These are phyloP conservation scores for Millerago galiae DNA, from an alignment of 805 yeast genomes.

Conservation along the genomic window DNA sequence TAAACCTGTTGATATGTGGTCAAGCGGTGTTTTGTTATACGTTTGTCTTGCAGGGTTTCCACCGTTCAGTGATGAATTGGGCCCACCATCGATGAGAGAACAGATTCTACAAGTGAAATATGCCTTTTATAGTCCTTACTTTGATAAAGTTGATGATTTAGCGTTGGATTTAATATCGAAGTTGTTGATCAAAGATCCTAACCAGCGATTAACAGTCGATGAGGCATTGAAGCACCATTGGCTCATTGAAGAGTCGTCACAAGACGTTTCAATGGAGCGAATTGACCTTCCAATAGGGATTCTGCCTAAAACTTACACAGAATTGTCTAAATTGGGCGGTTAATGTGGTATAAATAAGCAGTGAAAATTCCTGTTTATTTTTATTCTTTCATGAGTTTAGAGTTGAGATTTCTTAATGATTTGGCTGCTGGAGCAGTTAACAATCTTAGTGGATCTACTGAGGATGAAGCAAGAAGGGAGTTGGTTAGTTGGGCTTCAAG, in stretches of 20 bases:
- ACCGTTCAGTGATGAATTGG: constrained; percentile 77
- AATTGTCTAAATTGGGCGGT: constrained; percentile 24
- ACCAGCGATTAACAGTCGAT: constrained; percentile 70
- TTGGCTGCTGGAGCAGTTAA: background rate
- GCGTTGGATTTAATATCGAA: constrained; percentile 61
- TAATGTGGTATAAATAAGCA: constrained; percentile 3
- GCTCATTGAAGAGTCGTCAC: constrained; percentile 35
- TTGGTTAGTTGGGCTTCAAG: constrained; percentile 43
- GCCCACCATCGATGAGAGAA: constrained; percentile 72
- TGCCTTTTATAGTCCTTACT: constrained; percentile 74
- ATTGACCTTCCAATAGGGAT: background rate
- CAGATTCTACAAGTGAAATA: constrained; percentile 62
- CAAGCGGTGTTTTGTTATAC: constrained; percentile 70
- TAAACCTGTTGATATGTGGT: constrained; percentile 76
- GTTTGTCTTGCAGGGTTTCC: constrained; percentile 83
- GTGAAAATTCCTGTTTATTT: background rate
- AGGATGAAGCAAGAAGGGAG: constrained; percentile 28
- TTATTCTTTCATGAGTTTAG: background rate
- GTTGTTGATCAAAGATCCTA: constrained; percentile 57
- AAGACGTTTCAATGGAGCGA: constrained; percentile 1
- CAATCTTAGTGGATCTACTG: background rate
- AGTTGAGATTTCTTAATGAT: background rate
- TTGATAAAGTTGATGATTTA: constrained; percentile 64
- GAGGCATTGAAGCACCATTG: constrained; percentile 88
- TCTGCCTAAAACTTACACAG: constrained; percentile 32